Base-by-base conservation (phyloP, 768 basidiomycete species). In the Boletus fagicola region DNA sequence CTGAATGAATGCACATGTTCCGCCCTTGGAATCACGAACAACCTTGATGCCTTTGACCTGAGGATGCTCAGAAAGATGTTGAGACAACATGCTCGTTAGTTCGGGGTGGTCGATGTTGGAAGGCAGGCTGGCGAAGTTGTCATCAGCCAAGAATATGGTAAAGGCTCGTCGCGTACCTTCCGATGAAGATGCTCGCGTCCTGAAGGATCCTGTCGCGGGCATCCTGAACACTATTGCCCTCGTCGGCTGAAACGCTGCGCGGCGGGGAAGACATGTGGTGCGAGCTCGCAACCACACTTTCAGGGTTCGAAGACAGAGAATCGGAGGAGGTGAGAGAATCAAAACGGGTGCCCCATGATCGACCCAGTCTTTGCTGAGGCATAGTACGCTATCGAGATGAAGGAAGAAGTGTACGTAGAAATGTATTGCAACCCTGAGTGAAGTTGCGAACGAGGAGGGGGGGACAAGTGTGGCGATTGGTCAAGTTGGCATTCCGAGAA, bases 1-100 rank as follows among this genome's bases (percentile, higher is more conserved):
- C 72, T 92, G 91, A 24, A 91, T 85, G 69, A 93, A 93, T 55
- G 90, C 91, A 66, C 90, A 92, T 45, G 88, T 82, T 15, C 88
- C 86, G 39, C 88, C 88, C 69, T 85, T 87, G 56, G 80, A 82
- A 70, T 91, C 88, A 54, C 85, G 85, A 42, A 91, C 82, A 51
- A 91, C 84, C 56, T 82, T 83, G 69, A 92, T 79, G 49, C 80
- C 81, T 69, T 83, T 86, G 62, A 90, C 75, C 58, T 85, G 81
- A 0, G 82, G 76, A 67, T 88, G 80, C 52, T 81, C 80, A 8
- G 85, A 84, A 53, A 92, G 78, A 69, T 90, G 88, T 36, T 84
- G 80, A 45, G 79, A 76, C 50, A 93, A 79, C 67, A 85, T 74
- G 50, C 75, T 74, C 20, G 80, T 75, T 43, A 93, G 77, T 65